Evolutionary conservation across 345 rosid species (phyloP), one percentile per base, ranked within the genome.

Genomic region (Populus euphratica): DNA sequence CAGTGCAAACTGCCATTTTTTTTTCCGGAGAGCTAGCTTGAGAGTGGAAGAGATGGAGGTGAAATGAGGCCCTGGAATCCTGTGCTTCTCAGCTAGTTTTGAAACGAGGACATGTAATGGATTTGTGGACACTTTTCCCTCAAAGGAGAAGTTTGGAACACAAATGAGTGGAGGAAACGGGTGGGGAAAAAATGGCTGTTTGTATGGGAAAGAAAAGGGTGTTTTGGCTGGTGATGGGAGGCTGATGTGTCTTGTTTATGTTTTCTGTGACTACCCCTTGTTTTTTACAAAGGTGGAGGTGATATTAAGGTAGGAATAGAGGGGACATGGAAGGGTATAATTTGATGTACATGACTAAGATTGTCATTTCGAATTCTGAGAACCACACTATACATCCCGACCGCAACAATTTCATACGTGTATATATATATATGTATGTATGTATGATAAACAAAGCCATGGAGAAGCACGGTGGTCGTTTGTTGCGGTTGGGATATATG

Each of bases 1-100:
- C 86, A 61, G 97, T 83, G 83, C 90, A 91, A 20, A 84, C 85
- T 74, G 96, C 94, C 97, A 93, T 93, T 83, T 86, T 77, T 79
- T 76, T 67, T 38, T 66, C 23, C 10, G 20, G 82, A 71, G 65
- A 73, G 78, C 62, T 69, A 11, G 71, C 44, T 38, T 68, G 38
- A 21, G 21, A 21, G 44, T 6, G 71, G 25, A 68, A 21, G 13
- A 20, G 23, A 38, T 21, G 23, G 6, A 21, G 71, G 49, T 59
- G 64, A 4, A 23, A 39, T 38, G 43, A 21, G 21, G n/a, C 10
- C 13, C 20, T 27, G 27, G 18, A 10, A 17, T 14, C 4, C 3
- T 29, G 3, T 31, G 61, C 5, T 21, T 33, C 13, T 43, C 21
- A 31, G 73, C 27, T 73, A 35, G 65, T 54, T 17, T 18, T 72